Conservation (phyloP, 2,329 filamentous ascomycete genomes). For the Paraphaeosphaeria sporulosa region DNA sequence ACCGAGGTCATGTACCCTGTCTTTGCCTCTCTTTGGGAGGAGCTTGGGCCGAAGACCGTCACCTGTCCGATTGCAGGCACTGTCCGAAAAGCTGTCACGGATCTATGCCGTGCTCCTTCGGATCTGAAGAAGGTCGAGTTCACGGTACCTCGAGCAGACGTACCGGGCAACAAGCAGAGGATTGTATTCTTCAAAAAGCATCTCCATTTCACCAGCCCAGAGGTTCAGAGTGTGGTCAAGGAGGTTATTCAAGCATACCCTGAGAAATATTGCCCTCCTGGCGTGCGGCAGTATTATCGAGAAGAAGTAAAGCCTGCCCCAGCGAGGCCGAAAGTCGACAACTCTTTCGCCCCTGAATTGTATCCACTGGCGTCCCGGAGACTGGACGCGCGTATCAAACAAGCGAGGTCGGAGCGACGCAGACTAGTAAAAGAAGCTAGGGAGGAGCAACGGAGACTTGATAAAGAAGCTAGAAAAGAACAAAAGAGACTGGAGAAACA, state of each 20-base stretch:
- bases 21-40: conserved; percentile 62
- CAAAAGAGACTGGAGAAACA: conserved; percentile 5
- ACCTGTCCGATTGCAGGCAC: conserved; percentile 62
- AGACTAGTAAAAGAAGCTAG: neutral
- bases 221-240: conserved; percentile 58
- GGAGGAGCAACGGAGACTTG: neutral
- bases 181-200: conserved; percentile 58
- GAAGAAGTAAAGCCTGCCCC: conserved; percentile 28
- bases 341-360: conserved; percentile 33
- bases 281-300: conserved; percentile 36
- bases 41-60: conserved; percentile 46
- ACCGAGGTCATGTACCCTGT: conserved; percentile 63
- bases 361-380: conserved; percentile 23
- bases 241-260: conserved; percentile 57
- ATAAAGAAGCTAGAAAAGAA: neutral
- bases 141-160: conserved; percentile 26
- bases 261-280: conserved; percentile 43
- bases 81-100: conserved; percentile 58
- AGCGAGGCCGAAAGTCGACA: conserved; percentile 36
- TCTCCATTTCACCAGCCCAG: conserved; percentile 53
- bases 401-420: conserved; percentile 17
- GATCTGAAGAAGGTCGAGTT: conserved; percentile 59
- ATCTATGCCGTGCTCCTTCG: conserved; percentile 54
- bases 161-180: conserved; percentile 53
- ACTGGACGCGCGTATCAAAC: conserved; percentile 20